These are phyloP conservation scores for Aulographum hederae DNA, from an alignment of 2,329 filamentous ascomycete species.

Conservation along the genomic window DNA sequence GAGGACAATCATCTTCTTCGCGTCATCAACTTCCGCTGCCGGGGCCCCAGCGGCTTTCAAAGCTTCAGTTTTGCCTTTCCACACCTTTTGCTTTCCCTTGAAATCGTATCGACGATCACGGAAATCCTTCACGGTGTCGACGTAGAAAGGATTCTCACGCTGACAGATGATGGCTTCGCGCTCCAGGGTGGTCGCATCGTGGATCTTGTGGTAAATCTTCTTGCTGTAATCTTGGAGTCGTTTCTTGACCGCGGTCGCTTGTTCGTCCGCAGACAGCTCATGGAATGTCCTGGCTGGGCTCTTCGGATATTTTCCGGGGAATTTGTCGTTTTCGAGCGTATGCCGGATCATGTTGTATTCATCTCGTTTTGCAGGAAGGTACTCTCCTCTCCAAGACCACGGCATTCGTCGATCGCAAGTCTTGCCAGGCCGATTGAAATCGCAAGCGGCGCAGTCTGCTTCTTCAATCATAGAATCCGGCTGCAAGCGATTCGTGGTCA, in stretches of 20 bases:
- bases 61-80: conserved; percentile 89
- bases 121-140: conserved; percentile 89
- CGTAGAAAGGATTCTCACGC: conserved; percentile 94
- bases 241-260: conserved; percentile 64
- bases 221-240: conserved; percentile 84
- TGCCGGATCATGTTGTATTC: conserved; percentile 99
- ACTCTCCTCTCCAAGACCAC: conserved; percentile 97
- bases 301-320: conserved; percentile 62
- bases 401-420: conserved; percentile 88
- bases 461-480: conserved; percentile 99
- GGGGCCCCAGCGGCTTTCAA: conserved; percentile 69
- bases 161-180: conserved; percentile 97
- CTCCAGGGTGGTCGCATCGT: conserved; percentile 80
- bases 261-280: conserved; percentile 66
- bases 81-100: conserved; percentile 94
- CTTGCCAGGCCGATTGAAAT: conserved; percentile 95
- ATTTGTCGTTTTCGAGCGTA: conserved; percentile 78
- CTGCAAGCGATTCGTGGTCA: conserved; percentile 96
- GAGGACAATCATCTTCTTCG: conserved; percentile 96
- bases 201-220: conserved; percentile 99
- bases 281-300: conserved; percentile 57
- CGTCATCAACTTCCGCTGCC: conserved; percentile 64
- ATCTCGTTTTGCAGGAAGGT: conserved; percentile 83
- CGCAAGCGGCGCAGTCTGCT: conserved; percentile 88
- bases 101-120: conserved; percentile 96